Percentiles rank a stretch among this genome's conserved stretches.
Conservation (phyloP, 192 early-diverging fungal genomes). For the Chytriomyces sp. region DNA sequence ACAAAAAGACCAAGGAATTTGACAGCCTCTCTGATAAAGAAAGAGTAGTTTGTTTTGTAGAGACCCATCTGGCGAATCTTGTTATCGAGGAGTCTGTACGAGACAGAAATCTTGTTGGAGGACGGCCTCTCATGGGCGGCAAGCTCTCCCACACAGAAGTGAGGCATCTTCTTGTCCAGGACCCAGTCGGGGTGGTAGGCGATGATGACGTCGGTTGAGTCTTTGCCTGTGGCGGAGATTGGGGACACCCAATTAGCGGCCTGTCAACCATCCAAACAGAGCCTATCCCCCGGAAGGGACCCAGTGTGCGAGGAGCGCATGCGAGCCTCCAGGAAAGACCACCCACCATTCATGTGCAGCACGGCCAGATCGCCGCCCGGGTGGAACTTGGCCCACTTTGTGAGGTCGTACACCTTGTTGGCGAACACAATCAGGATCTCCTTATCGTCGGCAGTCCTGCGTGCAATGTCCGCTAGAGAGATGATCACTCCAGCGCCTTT, state of each 20-base stretch:
- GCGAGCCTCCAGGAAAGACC: not conserved
- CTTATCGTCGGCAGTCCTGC: not conserved
- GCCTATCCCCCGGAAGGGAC: too few species aligned
- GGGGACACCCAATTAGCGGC: too few species aligned
- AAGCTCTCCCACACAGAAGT: conserved; percentile 80
- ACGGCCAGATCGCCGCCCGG: conserved; percentile 93
- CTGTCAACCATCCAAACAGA: too few species aligned
- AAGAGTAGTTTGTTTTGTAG: conserved; percentile 63
- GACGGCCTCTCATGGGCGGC: not conserved
- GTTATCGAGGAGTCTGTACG: conserved; percentile 70
- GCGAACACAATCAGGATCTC: conserved; percentile 83
- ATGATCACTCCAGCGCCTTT: not conserved
- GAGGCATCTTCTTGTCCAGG: conserved; percentile 70
- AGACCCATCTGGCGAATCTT: conserved; percentile 64
- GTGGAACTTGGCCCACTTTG: conserved; percentile 69
- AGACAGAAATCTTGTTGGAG: conserved; percentile 28
- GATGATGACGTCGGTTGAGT: conserved; percentile 89
- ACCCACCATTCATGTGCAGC: conserved; percentile 77
- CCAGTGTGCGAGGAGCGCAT: too few species aligned
- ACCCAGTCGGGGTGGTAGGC: conserved; percentile 85
- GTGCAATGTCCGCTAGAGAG: not conserved
- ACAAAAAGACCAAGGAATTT: conserved; percentile 45
- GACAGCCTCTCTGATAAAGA: conserved; percentile 53
- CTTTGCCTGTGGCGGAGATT: too few species aligned
- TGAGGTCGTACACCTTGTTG: conserved; percentile 87